phyloP scores from a whole-genome alignment of 306 rosid species.

The Amphicarpaea edgeworthii region DNA sequence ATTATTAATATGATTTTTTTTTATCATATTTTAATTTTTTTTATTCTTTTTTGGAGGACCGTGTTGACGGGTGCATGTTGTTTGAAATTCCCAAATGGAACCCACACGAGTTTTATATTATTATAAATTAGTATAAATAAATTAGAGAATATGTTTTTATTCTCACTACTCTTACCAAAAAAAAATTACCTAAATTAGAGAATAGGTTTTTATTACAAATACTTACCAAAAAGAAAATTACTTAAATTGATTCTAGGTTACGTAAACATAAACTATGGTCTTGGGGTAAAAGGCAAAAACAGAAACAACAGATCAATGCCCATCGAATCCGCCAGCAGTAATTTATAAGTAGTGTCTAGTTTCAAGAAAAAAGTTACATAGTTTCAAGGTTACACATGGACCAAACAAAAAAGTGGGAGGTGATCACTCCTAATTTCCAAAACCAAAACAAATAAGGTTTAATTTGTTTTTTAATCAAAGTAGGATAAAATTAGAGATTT shows the following conservation, averaged over 20 bases:
- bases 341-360: neutral
- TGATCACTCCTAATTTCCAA: neutral
- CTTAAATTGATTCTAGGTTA: neutral
- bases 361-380: no score
- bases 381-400: neutral
- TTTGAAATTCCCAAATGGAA: no score
- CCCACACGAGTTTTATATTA: no score
- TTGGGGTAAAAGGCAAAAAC: neutral
- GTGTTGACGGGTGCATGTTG: no score
- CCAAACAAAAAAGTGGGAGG: neutral
- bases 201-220: no score
- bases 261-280: neutral
- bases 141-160: no score
- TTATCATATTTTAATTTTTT: no score
- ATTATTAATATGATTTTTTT: no score
- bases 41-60: no score
- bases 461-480: neutral
- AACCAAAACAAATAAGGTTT: neutral
- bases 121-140: no score
- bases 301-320: neutral
- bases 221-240: neutral
- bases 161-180: no score
- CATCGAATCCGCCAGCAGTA: conserved; percentile 29
- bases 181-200: no score
- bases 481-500: neutral